These are phyloP conservation scores for Perkinsus olseni DNA, from an alignment of 169 alveolate genomes.

Conservation along the genomic window DNA sequence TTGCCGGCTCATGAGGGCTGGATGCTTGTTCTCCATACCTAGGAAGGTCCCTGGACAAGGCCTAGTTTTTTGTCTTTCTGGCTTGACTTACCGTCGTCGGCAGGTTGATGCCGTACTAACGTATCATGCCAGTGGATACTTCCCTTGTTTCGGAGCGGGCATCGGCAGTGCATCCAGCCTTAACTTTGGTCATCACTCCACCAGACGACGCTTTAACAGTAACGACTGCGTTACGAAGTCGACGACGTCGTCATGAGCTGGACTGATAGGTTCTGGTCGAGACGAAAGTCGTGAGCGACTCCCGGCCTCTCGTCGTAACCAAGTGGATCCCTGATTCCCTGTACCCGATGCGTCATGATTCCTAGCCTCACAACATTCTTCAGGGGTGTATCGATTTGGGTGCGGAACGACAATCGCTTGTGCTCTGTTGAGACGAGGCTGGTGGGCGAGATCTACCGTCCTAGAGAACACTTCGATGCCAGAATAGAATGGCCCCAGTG, in stretches of 20 bases:
- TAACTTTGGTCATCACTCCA: not conserved
- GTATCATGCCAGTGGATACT: not conserved
- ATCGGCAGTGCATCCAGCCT: not conserved
- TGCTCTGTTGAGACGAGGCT: not conserved
- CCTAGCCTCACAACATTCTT: not conserved
- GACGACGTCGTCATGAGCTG: not conserved
- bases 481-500: not conserved
- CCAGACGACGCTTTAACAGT: not conserved
- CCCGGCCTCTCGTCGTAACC: not conserved
- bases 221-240: not conserved
- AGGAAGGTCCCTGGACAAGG: not conserved
- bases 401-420: not conserved
- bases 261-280: not conserved
- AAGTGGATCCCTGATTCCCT: not conserved
- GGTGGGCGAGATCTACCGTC: not conserved
- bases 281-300: not conserved
- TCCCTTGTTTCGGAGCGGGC: not conserved
- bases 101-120: not conserved
- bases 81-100: not conserved
- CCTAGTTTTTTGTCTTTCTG: too few relatives aligned
- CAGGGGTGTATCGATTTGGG: not conserved
- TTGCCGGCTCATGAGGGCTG: too few relatives aligned
- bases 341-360: not conserved
- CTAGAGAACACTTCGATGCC: not conserved
- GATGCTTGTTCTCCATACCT: not conserved